Conservation (phyloP, 192 early-diverging fungal species). For the Lunasporangiospora selenospora region DNA sequence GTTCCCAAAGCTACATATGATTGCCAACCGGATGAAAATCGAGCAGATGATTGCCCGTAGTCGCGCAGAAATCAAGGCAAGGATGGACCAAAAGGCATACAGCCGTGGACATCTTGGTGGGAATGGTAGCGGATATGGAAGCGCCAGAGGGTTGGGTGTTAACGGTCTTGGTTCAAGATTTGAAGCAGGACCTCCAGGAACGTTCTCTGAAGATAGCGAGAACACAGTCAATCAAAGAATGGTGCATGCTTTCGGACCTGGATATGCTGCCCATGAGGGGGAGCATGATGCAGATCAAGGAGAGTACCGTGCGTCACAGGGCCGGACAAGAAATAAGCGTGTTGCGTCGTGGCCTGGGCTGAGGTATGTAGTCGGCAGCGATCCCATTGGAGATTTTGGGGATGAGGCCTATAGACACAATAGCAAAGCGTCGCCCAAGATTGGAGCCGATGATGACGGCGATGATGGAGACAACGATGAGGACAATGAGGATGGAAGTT, state of each 20-base stretch:
- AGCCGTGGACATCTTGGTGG: neutral
- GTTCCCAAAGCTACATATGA: conserved; percentile 82
- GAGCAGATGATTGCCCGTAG: conserved; percentile 70
- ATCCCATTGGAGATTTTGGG: conserved; percentile 21
- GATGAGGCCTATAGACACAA: neutral
- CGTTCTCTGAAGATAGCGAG: conserved; percentile 43
- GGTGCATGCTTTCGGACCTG: conserved; percentile 24
- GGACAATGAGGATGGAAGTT: conserved; percentile 2
- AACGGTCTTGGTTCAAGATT: too few species aligned
- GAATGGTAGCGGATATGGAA: neutral
- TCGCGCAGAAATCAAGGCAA: conserved; percentile 28
- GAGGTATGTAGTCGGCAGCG: conserved; percentile 25
- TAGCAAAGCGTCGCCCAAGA: neutral
- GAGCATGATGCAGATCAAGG: neutral
- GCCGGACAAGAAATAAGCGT: conserved; percentile 4
- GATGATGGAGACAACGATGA: conserved; percentile 23
- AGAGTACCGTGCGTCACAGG: neutral
- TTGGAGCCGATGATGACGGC: conserved; percentile 22
- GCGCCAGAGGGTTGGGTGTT: too few species aligned
- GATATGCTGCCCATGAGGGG: neutral
- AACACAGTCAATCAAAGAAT: conserved; percentile 36
- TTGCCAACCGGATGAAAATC: conserved; percentile 74
- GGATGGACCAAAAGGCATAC: conserved; percentile 23
- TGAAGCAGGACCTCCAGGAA: neutral
- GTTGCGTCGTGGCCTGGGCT: conserved; percentile 31